These are phyloP conservation scores for Penicillium decumbens DNA, from an alignment of 2,329 filamentous ascomycete genomes.

Conservation along the genomic window DNA sequence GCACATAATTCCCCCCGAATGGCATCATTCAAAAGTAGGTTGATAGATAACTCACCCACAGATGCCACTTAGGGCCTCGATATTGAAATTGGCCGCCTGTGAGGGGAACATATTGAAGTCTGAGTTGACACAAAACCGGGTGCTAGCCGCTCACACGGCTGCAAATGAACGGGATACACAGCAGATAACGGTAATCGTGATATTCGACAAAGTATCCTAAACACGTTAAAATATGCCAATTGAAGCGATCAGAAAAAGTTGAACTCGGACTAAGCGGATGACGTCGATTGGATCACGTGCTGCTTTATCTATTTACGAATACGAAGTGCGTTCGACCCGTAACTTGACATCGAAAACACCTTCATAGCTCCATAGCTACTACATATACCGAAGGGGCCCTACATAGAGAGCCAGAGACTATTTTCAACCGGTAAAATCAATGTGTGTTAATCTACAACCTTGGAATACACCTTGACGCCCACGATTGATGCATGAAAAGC, in stretches of 20 bases:
- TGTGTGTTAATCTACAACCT: slow-evolving; percentile 1
- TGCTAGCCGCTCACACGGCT: background rate
- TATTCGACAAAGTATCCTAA: background rate
- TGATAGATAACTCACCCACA: slow-evolving; percentile 59
- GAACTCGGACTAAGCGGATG: slow-evolving; percentile 17
- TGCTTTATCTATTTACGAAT: too few species aligned
- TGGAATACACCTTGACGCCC: slow-evolving; percentile 14
- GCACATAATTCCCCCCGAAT: background rate
- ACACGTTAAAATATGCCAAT: slow-evolving; percentile 10
- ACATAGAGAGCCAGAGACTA: background rate
- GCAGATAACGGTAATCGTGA: background rate
- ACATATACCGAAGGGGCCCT: background rate
- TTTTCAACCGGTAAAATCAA: slow-evolving; percentile 1
- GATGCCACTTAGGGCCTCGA: slow-evolving; percentile 88
- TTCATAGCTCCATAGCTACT: background rate
- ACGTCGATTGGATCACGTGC: slow-evolving; percentile 23
- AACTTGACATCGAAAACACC: too few species aligned
- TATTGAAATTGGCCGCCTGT: slow-evolving; percentile 61
- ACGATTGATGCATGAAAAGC: slow-evolving; percentile 16
- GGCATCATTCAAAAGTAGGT: background rate
- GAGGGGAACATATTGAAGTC: slow-evolving; percentile 35
- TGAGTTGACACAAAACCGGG: slow-evolving; percentile 1
- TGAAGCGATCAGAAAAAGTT: slow-evolving; percentile 11
- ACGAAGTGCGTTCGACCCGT: too few species aligned
- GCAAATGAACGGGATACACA: background rate